phyloP scores from a whole-genome alignment of 2,329 filamentous ascomycete species.

The Exophiala dermatitidis region DNA sequence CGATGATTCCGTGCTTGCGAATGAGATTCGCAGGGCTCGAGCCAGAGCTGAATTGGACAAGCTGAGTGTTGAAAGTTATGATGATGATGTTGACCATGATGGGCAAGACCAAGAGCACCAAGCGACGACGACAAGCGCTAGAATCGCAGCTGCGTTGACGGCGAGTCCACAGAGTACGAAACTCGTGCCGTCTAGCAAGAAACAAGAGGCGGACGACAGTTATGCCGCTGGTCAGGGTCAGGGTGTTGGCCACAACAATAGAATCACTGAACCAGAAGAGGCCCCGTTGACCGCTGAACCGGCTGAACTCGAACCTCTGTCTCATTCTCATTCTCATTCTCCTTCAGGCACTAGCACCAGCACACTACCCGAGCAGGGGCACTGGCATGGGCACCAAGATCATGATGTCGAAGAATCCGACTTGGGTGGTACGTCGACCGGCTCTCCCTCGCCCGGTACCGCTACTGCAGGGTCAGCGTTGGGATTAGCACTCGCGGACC shows the following conservation, averaged over 20 bases:
- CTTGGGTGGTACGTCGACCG: too few species aligned
- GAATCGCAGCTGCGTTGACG: slow-evolving; percentile 13
- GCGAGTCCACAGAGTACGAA: slow-evolving; percentile 14
- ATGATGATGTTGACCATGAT: background rate
- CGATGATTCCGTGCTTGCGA: slow-evolving; percentile 20
- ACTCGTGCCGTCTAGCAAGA: slow-evolving; percentile 2
- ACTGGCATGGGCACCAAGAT: background rate
- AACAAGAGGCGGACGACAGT: background rate
- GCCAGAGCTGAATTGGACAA: slow-evolving; percentile 13
- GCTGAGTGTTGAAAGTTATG: slow-evolving; percentile 6
- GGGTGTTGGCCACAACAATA: background rate
- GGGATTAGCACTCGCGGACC: too few species aligned
- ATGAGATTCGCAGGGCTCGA: slow-evolving; percentile 20
- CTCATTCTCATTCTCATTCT: background rate
- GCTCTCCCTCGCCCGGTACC: too few species aligned
- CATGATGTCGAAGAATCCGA: too few species aligned
- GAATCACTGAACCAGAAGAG: background rate
- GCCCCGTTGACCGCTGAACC: slow-evolving; percentile 15
- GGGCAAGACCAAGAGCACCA: too few species aligned
- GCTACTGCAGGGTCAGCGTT: too few species aligned
- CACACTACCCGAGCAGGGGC: background rate
- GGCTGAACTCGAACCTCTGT: slow-evolving; percentile 16
- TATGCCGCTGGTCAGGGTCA: too few species aligned
- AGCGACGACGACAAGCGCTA: background rate
- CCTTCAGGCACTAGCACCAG: background rate